phyloP scores from a whole-genome alignment of 441 rosid species.

The Codiaeum variegatum region DNA sequence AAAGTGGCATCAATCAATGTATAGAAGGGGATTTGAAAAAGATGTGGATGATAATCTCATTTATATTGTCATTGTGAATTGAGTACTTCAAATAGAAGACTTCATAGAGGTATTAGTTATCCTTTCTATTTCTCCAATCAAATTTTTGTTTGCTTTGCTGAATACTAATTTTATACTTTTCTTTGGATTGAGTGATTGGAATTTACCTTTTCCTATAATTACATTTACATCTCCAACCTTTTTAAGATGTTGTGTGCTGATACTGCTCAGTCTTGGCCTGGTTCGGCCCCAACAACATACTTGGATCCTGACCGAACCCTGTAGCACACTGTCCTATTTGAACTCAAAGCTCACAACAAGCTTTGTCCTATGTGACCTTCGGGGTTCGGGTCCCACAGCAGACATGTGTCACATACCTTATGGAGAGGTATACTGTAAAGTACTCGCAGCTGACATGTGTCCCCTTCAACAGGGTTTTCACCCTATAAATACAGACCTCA shows the following conservation, averaged over 20 bases:
- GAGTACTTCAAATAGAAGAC: constrained; percentile 81
- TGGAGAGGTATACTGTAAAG: no score
- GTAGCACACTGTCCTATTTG: no score
- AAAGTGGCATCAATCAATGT: constrained; percentile 57
- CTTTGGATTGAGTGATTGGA: not conserved
- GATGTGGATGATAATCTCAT: constrained; percentile 52
- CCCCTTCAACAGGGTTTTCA: no score
- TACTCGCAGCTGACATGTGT: no score
- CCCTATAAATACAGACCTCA: no score
- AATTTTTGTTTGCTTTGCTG: not conserved
- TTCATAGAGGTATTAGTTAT: constrained; percentile 64
- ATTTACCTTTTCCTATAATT: constrained; percentile 12
- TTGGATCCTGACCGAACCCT: no score
- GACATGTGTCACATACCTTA: no score
- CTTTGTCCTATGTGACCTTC: no score
- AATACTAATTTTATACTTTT: not conserved
- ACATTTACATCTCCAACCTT: constrained; percentile 14
- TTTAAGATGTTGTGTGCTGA: constrained; percentile 77
- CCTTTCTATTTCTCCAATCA: not conserved
- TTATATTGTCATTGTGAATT: constrained; percentile 54
- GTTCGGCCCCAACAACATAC: no score
- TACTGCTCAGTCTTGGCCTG: no score
- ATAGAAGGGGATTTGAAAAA: constrained; percentile 75
- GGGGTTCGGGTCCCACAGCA: no score
- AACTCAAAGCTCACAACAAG: no score